phyloP scores from a whole-genome alignment of 1,284 basidiomycete species.

The Ganoderma resinaceum region DNA sequence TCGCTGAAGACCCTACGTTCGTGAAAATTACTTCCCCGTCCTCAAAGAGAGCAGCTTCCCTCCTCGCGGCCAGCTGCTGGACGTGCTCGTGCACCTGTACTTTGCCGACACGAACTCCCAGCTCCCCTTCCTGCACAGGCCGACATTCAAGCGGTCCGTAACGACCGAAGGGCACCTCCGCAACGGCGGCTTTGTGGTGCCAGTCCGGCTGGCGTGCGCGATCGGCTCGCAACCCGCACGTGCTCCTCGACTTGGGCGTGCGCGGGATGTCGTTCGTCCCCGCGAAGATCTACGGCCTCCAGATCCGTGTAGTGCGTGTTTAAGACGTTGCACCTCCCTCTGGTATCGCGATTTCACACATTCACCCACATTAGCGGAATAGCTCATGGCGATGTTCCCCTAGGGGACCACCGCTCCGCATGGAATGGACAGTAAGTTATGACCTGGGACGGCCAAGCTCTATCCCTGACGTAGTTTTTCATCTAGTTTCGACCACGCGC shows the following conservation, averaged over 20 bases:
- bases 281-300: constrained; percentile 72
- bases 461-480: constrained; percentile 74
- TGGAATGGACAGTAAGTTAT: constrained; percentile 71
- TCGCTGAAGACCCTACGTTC: background rate
- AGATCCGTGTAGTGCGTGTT: constrained; percentile 53
- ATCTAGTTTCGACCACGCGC: constrained; percentile 66
- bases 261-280: constrained; percentile 62
- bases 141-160: constrained; percentile 72
- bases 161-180: constrained; percentile 60
- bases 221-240: constrained; percentile 72
- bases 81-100: constrained; percentile 45
- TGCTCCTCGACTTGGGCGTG: constrained; percentile 58
- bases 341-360: constrained; percentile 18
- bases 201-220: constrained; percentile 79
- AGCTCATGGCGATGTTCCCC: constrained; percentile 45
- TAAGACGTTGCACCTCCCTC: background rate
- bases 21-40: constrained; percentile 23
- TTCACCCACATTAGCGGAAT: background rate
- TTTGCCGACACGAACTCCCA: constrained; percentile 54
- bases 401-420: constrained; percentile 56
- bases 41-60: constrained; percentile 53
- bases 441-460: constrained; percentile 82
- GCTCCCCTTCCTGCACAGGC: constrained; percentile 78
- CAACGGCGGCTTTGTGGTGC: constrained; percentile 69
- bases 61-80: constrained; percentile 65